Evolutionary conservation across 345 rosid genomes (phyloP).

Genomic region (Euphorbia peplus): DNA sequence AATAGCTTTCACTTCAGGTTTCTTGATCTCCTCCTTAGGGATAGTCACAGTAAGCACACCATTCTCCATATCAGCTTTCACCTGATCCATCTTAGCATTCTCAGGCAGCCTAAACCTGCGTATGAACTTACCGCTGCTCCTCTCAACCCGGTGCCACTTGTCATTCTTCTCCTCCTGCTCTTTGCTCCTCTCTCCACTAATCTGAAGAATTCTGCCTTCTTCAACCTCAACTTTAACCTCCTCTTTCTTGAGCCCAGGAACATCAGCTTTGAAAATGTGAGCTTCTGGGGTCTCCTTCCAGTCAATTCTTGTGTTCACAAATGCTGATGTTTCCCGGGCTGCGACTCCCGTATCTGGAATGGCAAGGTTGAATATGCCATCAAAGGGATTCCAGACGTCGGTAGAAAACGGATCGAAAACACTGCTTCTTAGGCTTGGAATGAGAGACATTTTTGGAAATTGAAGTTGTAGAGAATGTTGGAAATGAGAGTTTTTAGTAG

Average conservation of each 20-base stretch:
- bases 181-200: constrained; percentile 25
- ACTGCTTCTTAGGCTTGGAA: constrained; percentile 23
- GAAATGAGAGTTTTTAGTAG: background rate
- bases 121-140: constrained; percentile 19
- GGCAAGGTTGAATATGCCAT: background rate
- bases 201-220: constrained; percentile 27
- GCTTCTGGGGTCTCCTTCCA: constrained; percentile 32
- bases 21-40: constrained; percentile 23
- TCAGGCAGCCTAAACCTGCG: constrained; percentile 22
- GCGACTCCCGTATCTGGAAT: background rate
- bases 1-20: constrained; percentile 19
- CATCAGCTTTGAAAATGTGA: constrained; percentile 28
- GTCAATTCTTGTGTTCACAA: constrained; percentile 19
- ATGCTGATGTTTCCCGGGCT: constrained; percentile 10
- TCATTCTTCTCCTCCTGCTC: constrained; percentile 24
- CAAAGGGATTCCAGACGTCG: constrained; percentile 21
- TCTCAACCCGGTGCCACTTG: constrained; percentile 22
- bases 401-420: constrained; percentile 20
- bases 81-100: constrained; percentile 24
- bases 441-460: constrained; percentile 11
- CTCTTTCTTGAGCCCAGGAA: constrained; percentile 23
- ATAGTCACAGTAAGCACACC: constrained; percentile 24
- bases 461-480: background rate
- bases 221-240: constrained; percentile 28
- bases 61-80: constrained; percentile 26